Base-by-base conservation (phyloP, 768 basidiomycete genomes). In the Scleroderma citrinum region DNA sequence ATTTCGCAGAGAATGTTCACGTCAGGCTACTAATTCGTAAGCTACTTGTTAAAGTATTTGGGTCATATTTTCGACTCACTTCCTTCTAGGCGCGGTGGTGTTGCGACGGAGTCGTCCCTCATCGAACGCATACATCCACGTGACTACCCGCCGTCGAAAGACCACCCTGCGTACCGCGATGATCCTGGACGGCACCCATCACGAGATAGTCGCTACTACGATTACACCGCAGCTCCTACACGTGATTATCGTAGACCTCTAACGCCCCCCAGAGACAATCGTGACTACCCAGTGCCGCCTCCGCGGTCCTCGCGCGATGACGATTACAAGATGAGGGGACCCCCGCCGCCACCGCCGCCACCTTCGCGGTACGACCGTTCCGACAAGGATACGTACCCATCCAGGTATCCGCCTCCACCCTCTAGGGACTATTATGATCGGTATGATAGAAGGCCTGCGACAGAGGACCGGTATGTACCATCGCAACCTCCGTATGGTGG, bases 1-100 rank as follows among this genome's bases (percentile, higher is more conserved):
- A n/a, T 20, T 47, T 32, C 6, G 23, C 39, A 91, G 88, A 61
- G 88, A 90, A 65, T 91, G 88, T 54, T 82, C 84, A 10, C 83
- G 79, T 55, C 69, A 68, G 42, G 63, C 69, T 37, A 69, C 70
- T 16, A 63, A 60, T 53, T 60, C 72, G 83, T 86, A 60, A 69
- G 82, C 77, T 43, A 20, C 4, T 42, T 39, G 41, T 34, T 35
- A 8, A 41, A 20, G 7, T 46, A 2, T 30, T 21, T 19, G 24
- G 36, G 10, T 52, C 21, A 2, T 4, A 7, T 19, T 16, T 39
- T 32, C 5, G 26, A 37, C 34, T 35, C 31, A 16, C 48, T 19
- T 51, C 34, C 49, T 48, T 62, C 65, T 44, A 67, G 71, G 38
- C 67, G 68, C 50, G 60, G 71, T 56, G 75, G 71, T 50, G 58